A percentile compares a stretch with the other conserved stretches of the same genome.
Conservation (phyloP, 1,139 yeast genomes). For the Taiozyma sp. region DNA sequence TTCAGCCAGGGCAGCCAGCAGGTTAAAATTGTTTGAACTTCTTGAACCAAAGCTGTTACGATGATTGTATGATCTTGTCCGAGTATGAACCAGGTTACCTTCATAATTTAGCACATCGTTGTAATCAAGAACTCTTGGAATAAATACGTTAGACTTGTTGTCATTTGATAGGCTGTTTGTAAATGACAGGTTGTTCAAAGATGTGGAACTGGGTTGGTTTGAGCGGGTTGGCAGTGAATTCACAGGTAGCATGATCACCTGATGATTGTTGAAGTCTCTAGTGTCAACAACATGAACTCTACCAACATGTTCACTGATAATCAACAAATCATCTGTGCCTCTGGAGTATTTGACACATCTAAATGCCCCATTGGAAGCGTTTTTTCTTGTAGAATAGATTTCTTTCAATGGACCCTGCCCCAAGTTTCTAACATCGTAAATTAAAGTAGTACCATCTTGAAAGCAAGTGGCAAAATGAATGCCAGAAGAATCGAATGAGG, state of each 20-base stretch:
- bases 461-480: conserved; percentile 71
- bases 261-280: conserved; percentile 66
- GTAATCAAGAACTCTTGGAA: conserved; percentile 22
- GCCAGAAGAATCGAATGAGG: conserved; percentile 72
- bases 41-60: conserved; percentile 13
- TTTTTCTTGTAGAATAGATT: conserved; percentile 53
- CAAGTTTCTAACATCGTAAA: conserved; percentile 70
- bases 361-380: conserved; percentile 44
- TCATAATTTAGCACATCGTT: conserved; percentile 20
- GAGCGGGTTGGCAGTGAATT: conserved; percentile 13
- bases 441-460: conserved; percentile 75
- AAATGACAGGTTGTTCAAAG: neutral
- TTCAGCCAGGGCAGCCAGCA: conserved; percentile 11
- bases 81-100: conserved; percentile 7
- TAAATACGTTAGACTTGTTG: conserved; percentile 3
- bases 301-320: conserved; percentile 80
- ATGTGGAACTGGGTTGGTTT: conserved; percentile 5
- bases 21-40: conserved; percentile 17
- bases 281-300: conserved; percentile 80
- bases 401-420: conserved; percentile 42
- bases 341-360: conserved; percentile 49
- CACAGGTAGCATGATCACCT: conserved; percentile 57
- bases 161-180: neutral
- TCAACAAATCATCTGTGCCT: conserved; percentile 68
- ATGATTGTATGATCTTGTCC: conserved; percentile 1